Conservation (phyloP, 148 eudicot species). For the Persicaria maculosa region DNA sequence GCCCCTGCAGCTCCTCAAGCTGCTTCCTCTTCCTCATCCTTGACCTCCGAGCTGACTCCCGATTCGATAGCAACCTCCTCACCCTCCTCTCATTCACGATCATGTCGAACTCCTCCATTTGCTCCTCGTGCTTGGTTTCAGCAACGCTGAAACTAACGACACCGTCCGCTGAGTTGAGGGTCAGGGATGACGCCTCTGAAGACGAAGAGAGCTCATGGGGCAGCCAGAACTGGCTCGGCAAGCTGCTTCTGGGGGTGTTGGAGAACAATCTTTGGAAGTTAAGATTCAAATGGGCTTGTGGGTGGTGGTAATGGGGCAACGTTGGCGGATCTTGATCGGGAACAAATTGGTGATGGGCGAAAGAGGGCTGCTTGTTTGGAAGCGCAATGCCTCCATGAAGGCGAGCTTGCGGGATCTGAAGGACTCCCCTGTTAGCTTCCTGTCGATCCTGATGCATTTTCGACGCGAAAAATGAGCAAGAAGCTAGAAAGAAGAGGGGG, state of each 20-base stretch:
- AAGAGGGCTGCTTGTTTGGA: not conserved
- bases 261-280: slow-evolving; percentile 5
- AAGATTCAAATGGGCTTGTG: not conserved
- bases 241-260: not conserved
- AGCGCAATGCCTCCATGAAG: not conserved
- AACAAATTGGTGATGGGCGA: not conserved
- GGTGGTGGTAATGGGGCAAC: slow-evolving; percentile 6
- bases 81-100: slow-evolving; percentile 14
- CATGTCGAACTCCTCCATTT: slow-evolving; percentile 22
- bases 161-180: slow-evolving; percentile 1
- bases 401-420: slow-evolving; percentile 7
- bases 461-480: not conserved
- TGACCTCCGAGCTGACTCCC: slow-evolving; percentile 44
- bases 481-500: slow-evolving; percentile 7
- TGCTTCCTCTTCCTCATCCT: slow-evolving; percentile 32
- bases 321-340: not conserved
- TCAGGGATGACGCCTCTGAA: slow-evolving; percentile 8
- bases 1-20: slow-evolving; percentile 30
- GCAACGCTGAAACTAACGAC: not conserved
- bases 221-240: not conserved
- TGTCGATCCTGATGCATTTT: slow-evolving; percentile 12
- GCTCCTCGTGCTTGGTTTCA: not conserved
- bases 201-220: slow-evolving; percentile 7
- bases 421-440: slow-evolving; percentile 3
- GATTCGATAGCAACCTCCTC: slow-evolving; percentile 31